Evolutionary conservation across 306 rosid species (phyloP).

Genomic region (Albizia julibrissin): DNA sequence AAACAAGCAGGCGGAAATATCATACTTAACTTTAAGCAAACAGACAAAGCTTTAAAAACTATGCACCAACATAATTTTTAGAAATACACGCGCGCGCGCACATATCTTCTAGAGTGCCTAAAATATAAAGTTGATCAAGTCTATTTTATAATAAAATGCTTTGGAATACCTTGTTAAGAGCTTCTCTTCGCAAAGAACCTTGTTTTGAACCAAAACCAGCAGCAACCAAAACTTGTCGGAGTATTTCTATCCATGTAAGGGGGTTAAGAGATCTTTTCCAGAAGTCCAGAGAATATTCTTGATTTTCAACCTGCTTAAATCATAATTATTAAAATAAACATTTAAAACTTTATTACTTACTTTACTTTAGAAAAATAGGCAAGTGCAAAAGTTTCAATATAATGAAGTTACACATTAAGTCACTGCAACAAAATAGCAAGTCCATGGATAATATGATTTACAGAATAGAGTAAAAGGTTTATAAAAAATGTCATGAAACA

Average conservation of each 20-base stretch:
- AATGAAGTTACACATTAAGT: not conserved
- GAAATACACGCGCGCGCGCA: too few species aligned
- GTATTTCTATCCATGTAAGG: constrained; percentile 90
- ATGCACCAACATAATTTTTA: not conserved
- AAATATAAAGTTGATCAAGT: not conserved
- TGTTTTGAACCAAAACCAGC: constrained; percentile 94
- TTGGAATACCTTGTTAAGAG: constrained; percentile 69
- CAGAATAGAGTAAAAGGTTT: not conserved
- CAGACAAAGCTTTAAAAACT: constrained; percentile 8
- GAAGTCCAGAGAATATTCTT: constrained; percentile 56
- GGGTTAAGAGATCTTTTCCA: constrained; percentile 87
- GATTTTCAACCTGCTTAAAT: constrained; percentile 76
- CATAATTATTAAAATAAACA: constrained; percentile 22
- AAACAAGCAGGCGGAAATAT: not conserved
- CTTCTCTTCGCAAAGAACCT: constrained; percentile 61
- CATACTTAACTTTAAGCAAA: not conserved
- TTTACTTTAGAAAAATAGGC: not conserved
- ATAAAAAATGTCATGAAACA: not conserved
- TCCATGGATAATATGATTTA: not conserved
- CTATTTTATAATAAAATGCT: constrained; percentile 3
- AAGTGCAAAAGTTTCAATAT: constrained; percentile 25
- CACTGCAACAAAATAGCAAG: not conserved
- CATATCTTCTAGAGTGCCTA: not conserved
- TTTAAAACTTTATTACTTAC: not conserved
- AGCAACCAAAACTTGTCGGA: constrained; percentile 86